These are phyloP conservation scores for Exophiala xenobiotica DNA, from an alignment of 2,329 filamentous ascomycete species.

Conservation along the genomic window DNA sequence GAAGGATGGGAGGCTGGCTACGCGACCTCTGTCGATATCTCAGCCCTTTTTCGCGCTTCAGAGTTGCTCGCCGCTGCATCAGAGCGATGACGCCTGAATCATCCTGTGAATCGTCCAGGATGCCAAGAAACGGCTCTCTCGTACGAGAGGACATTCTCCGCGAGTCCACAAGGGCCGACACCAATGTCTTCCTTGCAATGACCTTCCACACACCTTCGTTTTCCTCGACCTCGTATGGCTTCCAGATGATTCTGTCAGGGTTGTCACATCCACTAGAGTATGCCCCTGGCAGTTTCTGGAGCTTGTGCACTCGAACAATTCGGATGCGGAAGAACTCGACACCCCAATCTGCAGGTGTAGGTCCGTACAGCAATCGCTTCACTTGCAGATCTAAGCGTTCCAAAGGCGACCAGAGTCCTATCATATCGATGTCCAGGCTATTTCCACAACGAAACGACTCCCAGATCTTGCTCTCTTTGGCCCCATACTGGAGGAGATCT, in stretches of 20 bases:
- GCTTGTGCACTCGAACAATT: slow-evolving; percentile 1
- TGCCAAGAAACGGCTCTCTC: background rate
- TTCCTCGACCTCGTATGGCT: background rate
- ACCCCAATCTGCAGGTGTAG: slow-evolving; percentile 10
- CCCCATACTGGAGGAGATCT: slow-evolving; percentile 2
- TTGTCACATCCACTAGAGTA: background rate
- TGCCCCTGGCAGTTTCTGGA: background rate
- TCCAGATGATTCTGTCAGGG: slow-evolving; percentile 1
- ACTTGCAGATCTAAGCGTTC: background rate
- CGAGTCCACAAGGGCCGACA: background rate
- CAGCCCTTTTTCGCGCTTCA: too few relatives aligned
- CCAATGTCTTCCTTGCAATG: background rate
- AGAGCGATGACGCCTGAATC: background rate
- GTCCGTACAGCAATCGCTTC: slow-evolving; percentile 8
- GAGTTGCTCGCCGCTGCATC: background rate
- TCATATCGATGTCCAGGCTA: too few relatives aligned
- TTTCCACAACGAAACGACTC: background rate
- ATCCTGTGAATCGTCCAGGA: background rate
- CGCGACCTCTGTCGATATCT: background rate
- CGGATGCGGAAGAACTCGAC: background rate
- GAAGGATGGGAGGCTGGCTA: background rate
- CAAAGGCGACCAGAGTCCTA: too few relatives aligned
- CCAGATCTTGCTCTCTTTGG: slow-evolving; percentile 6
- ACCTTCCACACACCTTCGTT: background rate
- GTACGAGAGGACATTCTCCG: background rate